Evolutionary conservation across 805 yeast genomes (phyloP).

Genomic region (Danielia oregonensis): DNA sequence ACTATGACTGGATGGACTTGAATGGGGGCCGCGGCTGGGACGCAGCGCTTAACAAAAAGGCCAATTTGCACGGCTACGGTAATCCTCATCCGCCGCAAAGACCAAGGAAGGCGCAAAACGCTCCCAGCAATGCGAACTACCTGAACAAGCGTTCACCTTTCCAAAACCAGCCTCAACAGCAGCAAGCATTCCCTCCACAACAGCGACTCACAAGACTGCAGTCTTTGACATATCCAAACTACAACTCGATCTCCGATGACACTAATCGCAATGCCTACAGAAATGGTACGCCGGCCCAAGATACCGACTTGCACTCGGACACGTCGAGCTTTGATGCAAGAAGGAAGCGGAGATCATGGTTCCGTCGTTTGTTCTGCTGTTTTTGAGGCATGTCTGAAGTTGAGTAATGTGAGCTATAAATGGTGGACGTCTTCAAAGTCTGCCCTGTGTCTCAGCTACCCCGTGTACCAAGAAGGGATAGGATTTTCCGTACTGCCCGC

Average conservation of each 20-base stretch:
- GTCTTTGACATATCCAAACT: constrained; percentile 14
- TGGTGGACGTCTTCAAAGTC: too few species aligned
- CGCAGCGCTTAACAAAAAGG: constrained; percentile 80
- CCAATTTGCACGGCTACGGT: constrained; percentile 93
- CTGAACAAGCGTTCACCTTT: constrained; percentile 9
- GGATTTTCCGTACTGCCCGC: too few species aligned
- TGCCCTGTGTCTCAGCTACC: too few species aligned
- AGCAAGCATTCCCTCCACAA: constrained; percentile 9
- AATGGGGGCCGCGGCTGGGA: constrained; percentile 98
- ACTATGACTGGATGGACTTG: constrained; percentile 96
- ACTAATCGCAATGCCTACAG: constrained; percentile 13
- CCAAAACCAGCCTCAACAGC: constrained; percentile 12
- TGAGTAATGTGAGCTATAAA: too few species aligned
- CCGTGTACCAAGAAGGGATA: too few species aligned
- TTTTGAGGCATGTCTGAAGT: constrained; percentile 6
- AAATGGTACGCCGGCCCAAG: constrained; percentile 33
- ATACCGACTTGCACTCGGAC: constrained; percentile 37
- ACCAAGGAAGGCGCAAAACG: constrained; percentile 19
- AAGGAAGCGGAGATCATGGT: constrained; percentile 14
- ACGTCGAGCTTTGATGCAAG: constrained; percentile 28
- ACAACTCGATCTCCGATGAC: constrained; percentile 12
- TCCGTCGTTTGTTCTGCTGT: constrained; percentile 14
- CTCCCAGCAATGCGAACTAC: constrained; percentile 2
- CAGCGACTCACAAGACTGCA: constrained; percentile 15
- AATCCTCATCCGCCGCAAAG: constrained; percentile 74